These are phyloP conservation scores for Odontarrhena argentea DNA, from an alignment of 345 rosid species.

Conservation along the genomic window DNA sequence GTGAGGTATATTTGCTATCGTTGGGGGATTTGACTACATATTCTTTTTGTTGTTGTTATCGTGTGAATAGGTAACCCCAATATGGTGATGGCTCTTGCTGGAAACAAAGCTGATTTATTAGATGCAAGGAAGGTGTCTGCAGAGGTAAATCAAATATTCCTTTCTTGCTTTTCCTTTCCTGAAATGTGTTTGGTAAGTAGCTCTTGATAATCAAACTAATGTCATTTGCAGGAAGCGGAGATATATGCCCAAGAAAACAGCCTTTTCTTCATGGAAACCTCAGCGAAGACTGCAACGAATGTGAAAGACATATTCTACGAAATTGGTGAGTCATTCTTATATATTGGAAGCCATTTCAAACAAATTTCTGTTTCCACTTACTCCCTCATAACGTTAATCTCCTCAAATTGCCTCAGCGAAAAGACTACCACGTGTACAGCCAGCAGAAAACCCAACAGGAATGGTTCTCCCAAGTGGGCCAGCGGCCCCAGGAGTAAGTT, in stretches of 20 bases:
- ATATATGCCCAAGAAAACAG: constrained; percentile 72
- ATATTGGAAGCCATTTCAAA: constrained; percentile 4
- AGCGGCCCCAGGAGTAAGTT: constrained; percentile 39
- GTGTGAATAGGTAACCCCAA: constrained; percentile 51
- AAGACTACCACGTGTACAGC: constrained; percentile 66
- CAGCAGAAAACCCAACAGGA: constrained; percentile 58
- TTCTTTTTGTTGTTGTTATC: neutral
- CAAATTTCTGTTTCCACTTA: constrained; percentile 1
- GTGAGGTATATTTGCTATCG: neutral
- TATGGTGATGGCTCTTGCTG: constrained; percentile 64
- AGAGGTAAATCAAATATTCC: constrained; percentile 46
- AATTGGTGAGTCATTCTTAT: constrained; percentile 56
- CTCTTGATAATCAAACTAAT: constrained; percentile 5
- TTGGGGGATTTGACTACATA: constrained; percentile 1
- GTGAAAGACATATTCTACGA: constrained; percentile 80
- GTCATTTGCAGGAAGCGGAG: constrained; percentile 65
- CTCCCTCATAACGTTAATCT: neutral
- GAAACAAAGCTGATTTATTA: constrained; percentile 63
- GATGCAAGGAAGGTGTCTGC: constrained; percentile 60
- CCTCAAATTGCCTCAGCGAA: constrained; percentile 45
- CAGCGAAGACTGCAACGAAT: constrained; percentile 75
- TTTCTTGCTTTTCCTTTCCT: neutral
- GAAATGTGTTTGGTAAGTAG: neutral
- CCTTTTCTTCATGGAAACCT: constrained; percentile 84
- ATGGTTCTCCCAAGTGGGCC: constrained; percentile 53